Conservation (phyloP, 2,329 filamentous ascomycete species). For the Incumbomyces delicatus region DNA sequence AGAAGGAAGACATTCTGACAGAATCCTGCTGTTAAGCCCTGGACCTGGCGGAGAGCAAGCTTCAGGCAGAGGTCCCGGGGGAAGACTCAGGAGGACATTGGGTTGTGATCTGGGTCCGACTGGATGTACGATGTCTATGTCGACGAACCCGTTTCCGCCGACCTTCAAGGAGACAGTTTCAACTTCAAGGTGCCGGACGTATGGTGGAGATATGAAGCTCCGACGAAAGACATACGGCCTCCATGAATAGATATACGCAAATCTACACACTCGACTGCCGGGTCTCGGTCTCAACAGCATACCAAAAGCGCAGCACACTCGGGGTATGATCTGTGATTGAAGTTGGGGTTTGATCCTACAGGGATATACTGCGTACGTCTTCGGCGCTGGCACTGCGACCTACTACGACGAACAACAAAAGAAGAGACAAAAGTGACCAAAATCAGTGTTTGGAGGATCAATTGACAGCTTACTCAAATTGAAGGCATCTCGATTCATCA, state of each 20-base stretch:
- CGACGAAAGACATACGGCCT: neutral
- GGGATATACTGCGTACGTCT: too few species aligned
- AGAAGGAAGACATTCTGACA: neutral
- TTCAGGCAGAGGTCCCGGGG: constrained; percentile 6
- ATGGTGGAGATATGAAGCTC: neutral
- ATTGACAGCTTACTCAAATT: too few species aligned
- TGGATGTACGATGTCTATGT: constrained; percentile 4
- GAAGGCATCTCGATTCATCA: too few species aligned
- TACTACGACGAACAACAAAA: too few species aligned
- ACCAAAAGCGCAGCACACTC: neutral
- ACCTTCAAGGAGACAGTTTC: constrained; percentile 5
- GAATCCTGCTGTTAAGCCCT: neutral
- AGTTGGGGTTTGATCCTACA: too few species aligned
- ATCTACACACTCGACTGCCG: neutral
- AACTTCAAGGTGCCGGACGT: neutral
- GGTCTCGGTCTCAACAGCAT: neutral
- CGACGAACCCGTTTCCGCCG: constrained; percentile 8
- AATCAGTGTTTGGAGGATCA: too few species aligned
- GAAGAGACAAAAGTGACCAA: too few species aligned
- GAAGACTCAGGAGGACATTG: constrained; percentile 9
- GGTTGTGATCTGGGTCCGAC: neutral
- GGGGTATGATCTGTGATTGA: too few species aligned
- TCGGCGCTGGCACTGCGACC: too few species aligned
- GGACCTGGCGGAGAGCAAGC: neutral
- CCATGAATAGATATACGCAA: neutral